phyloP scores from a whole-genome alignment of 1,284 basidiomycete species.

The Polyporus tsugae region DNA sequence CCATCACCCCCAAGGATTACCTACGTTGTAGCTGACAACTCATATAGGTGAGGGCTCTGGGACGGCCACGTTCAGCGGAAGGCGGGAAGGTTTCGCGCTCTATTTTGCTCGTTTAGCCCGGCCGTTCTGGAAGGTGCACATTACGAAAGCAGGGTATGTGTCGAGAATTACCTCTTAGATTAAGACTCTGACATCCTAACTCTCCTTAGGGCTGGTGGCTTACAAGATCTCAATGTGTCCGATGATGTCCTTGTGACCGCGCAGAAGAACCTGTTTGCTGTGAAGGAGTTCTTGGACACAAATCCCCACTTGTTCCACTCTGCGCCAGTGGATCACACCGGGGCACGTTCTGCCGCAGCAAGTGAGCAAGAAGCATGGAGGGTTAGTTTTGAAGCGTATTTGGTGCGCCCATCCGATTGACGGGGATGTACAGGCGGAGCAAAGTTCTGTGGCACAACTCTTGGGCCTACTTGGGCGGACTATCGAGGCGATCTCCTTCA shows the following conservation, averaged over 20 bases:
- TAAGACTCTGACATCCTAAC: background rate
- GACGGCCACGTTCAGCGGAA: slow-evolving; percentile 83
- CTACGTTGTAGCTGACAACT: slow-evolving; percentile 1
- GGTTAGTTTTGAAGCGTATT: slow-evolving; percentile 48
- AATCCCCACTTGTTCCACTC: slow-evolving; percentile 85
- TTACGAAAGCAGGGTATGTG: slow-evolving; percentile 69
- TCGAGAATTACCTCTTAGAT: background rate
- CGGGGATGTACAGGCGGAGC: slow-evolving; percentile 68
- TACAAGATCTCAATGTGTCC: slow-evolving; percentile 64
- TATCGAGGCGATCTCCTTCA: slow-evolving; percentile 93
- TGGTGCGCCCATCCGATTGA: slow-evolving; percentile 12
- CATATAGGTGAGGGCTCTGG: slow-evolving; percentile 70
- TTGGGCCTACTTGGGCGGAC: slow-evolving; percentile 80
- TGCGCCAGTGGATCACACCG: slow-evolving; percentile 69
- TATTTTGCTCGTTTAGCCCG: slow-evolving; percentile 88
- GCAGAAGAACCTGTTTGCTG: slow-evolving; percentile 81
- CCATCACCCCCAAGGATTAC: background rate
- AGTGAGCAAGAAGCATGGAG: slow-evolving; percentile 86
- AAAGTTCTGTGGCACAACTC: slow-evolving; percentile 79
- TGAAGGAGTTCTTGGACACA: slow-evolving; percentile 80
- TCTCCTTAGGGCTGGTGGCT: slow-evolving; percentile 39
- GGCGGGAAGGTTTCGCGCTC: slow-evolving; percentile 89
- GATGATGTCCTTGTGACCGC: slow-evolving; percentile 72
- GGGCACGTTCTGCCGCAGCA: slow-evolving; percentile 58
- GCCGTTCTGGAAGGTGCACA: slow-evolving; percentile 87